Evolutionary conservation across 2,329 filamentous ascomycete species (phyloP), one percentile per base, ranked within the genome.

Genomic region (Xylaria sp.): DNA sequence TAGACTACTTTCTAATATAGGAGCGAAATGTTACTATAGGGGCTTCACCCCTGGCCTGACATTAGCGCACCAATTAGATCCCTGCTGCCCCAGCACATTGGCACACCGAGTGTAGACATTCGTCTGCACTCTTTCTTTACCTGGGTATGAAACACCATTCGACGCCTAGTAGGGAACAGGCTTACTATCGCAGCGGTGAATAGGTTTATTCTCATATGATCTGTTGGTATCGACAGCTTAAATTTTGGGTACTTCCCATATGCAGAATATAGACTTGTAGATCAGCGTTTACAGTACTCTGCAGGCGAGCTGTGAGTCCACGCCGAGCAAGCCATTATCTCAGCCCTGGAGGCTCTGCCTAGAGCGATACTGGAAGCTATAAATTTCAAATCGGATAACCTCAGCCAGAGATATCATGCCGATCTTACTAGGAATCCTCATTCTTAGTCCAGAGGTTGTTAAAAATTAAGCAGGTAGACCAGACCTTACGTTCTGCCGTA

Each of bases 51-150:
- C 50, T 68, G 65, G 18, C 54, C 35, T 47, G 55, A 18, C 58
- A 61, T 60, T 69, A 68, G 68, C 68, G 68, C 68, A 13, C 68
- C 68, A 69, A 66, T 69, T 50, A 44, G 25, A 63, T 62, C 59
- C 58, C 29, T 12, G 21, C 16, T 21, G 44, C 21, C 37, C 51
- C 29, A 61, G 47, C 29, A 18, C 35, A 44, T 61, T 68, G 58
- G 37, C 25, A 53, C 61, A 62, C 44, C 35, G 40, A 42, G 29
- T 54, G 32, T 29, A 54, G 44, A 25, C 37, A 55, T 63, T 66
- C 37, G 40, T 50, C 48, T 55, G 54, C 54, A 58, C 53, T 61
- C 59, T 53, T n/a, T 25, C 42, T 44, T 29, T 29, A 44, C 55
- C 37, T 58, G 55, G 55, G 55, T 58, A 44, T 58, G 55, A 58